Base-by-base conservation (phyloP, 805 yeast genomes). In the Lipomyces anomalus region DNA sequence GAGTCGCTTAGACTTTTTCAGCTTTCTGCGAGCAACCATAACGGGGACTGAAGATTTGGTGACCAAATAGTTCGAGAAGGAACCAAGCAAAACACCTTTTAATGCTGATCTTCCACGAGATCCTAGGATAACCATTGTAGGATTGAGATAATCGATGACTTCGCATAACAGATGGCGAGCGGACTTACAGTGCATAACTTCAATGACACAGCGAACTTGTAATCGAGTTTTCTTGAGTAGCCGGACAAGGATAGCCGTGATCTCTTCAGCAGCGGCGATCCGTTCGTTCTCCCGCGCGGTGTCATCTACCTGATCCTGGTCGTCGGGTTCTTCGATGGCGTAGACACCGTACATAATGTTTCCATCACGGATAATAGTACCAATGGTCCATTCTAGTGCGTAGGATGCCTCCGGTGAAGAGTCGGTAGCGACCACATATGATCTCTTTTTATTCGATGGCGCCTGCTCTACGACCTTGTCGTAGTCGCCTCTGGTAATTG, bases 361-460 rank as follows among this genome's bases (percentile, higher is more conserved):
- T 0, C 92, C 92, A 58, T 85, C 88, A 20, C 80, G 82, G 38
- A 88, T 70, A 0, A 87, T 82, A 0, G 95, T 77, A 2, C 97
- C 97, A 55, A 89, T 71, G 35, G 88, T 77, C 84, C 95, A 88
- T 58, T 86, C 92, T 20, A 89, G 69, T 0, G 96, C 92, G 63
- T 83, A 84, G 32, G 73, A 71, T 1, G 95, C 81, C 61, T 87
- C 96, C 0, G 86, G 83, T 3, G 90, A 79, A 52, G 83, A 74
- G 61, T 89, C 96, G 68, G 83, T 76, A 58, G 92, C 86, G 18
- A 87, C 73, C 39, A 88, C 65, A 62, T 80, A 86, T 60, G 84
- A 75, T 55, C 78, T 78, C n/a, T 72, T 56, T 20, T 46, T 46
- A 24, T 57, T 52, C 16, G 50, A 41, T 13, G 30, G 33, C 6